Conservation (phyloP, 2,329 filamentous ascomycete genomes). For the Talaromyces sp. region DNA sequence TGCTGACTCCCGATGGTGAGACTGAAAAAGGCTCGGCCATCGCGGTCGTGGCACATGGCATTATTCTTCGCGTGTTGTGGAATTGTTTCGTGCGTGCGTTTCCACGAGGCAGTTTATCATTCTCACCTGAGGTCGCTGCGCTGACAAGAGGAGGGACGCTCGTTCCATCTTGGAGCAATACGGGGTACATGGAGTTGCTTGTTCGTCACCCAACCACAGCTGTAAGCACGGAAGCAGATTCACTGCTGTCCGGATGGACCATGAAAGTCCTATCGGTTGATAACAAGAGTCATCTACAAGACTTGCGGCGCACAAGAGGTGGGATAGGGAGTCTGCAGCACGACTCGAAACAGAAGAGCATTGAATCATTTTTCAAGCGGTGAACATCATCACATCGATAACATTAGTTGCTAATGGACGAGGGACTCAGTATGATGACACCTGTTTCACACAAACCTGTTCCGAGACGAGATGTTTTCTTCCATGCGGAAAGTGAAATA, state of each 20-base stretch:
- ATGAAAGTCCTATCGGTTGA: conserved; percentile 62
- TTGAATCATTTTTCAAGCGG: conserved; percentile 71
- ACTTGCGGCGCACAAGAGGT: conserved; percentile 73
- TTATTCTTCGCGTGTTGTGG: conserved; percentile 70
- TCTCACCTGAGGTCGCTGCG: conserved; percentile 37
- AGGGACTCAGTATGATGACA: conserved; percentile 48
- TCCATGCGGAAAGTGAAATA: conserved; percentile 46
- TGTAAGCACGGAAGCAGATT: neutral
- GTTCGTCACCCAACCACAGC: conserved; percentile 22
- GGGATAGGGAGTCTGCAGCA: conserved; percentile 76
- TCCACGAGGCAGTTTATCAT: conserved; percentile 42
- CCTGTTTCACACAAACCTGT: conserved; percentile 55
- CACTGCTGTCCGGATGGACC: conserved; percentile 37
- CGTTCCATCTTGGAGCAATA: conserved; percentile 62
- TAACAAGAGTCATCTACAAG: conserved; percentile 64
- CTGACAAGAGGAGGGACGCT: conserved; percentile 44
- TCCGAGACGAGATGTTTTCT: conserved; percentile 63
- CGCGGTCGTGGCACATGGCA: conserved; percentile 76
- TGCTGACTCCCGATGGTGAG: conserved; percentile 20
- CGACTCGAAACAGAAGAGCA: conserved; percentile 69
- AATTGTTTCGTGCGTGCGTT: conserved; percentile 58
- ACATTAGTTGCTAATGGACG: too few relatives aligned
- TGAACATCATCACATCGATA: neutral
- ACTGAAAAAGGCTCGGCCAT: conserved; percentile 42
- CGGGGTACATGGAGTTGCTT: conserved; percentile 56